Evolutionary conservation across 805 yeast species (phyloP), one percentile per base, ranked within the genome.

Genomic region (Monosporozyma aerobia): DNA sequence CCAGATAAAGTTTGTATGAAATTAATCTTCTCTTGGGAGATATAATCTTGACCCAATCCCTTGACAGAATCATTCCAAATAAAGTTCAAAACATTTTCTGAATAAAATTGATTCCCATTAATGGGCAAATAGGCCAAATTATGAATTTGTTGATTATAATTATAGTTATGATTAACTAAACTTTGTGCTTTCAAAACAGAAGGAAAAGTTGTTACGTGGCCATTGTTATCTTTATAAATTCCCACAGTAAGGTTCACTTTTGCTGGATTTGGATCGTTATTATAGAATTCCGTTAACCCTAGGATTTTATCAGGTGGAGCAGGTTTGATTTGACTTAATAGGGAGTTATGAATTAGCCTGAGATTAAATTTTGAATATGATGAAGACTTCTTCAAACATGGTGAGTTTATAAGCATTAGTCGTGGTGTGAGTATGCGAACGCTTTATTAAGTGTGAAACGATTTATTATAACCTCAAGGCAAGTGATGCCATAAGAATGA

Each of bases 1-100:
- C 99, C 99, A 48, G 95, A 85, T 56, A 92, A 77, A 54, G 97
- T 86, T 72, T 92, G 99, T 16, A 90, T 77, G 53, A 92, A 81
- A 53, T 89, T 86, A 44, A 94, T 77, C 57, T 94, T 76, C 54
- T 78, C 78, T 47, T 81, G 81, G 13, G 72, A 70, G 46, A 86
- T 69, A 53, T 85, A 77, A 54, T 77, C 65, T 40, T 77, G 73
- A 41, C 87, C 87, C 10, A 49, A 43, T 56, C 76, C 70, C 49
- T 73, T 65, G 44, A 63, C 57, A 57, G 81, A 84, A 59, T 83
- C 81, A 57, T 85, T 82, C 73, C 82, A 89, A 47, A 92, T 76
- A 63, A 89, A 82, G 62, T 78, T 72, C 62, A 82, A 78, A 44
- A 94, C 94, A 39, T 79, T 76, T 44, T 72, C 69, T 63, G 83